Percentiles rank a stretch among this genome's conserved stretches.
Evolutionary conservation across 306 rosid genomes (phyloP).

Genomic region (Ochetophila trinervis): DNA sequence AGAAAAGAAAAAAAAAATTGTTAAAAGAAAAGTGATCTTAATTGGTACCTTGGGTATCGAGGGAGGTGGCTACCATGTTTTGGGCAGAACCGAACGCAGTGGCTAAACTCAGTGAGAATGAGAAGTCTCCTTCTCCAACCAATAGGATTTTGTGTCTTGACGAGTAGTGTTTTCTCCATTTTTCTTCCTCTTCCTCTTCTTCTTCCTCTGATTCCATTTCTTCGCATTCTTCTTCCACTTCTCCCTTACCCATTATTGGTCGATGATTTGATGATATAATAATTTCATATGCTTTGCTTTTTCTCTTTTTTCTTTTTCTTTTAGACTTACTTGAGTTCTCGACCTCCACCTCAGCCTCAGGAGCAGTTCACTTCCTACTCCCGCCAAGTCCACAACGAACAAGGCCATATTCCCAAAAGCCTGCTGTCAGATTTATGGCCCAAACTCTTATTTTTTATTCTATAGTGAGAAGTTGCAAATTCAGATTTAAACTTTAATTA

Average conservation of each 20-base stretch:
- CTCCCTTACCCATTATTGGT: slow-evolving; percentile 11
- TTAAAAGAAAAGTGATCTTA: background rate
- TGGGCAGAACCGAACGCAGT: slow-evolving; percentile 54
- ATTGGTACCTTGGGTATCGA: slow-evolving; percentile 57
- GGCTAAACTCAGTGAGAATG: slow-evolving; percentile 63
- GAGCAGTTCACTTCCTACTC: too few species aligned
- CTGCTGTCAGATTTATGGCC: too few species aligned
- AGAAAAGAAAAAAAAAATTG: background rate
- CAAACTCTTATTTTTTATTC: too few species aligned
- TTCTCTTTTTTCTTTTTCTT: background rate
- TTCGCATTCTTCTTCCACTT: background rate
- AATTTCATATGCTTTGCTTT: background rate
- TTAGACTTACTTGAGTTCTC: too few species aligned
- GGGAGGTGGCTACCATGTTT: slow-evolving; percentile 71
- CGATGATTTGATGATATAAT: too few species aligned
- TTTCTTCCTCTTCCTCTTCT: slow-evolving; percentile 28
- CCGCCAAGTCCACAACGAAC: too few species aligned
- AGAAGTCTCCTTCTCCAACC: slow-evolving; percentile 87
- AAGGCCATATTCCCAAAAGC: too few species aligned
- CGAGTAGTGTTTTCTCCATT: slow-evolving; percentile 73
- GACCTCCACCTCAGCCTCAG: too few species aligned
- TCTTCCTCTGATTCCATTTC: slow-evolving; percentile 8
- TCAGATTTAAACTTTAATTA: too few species aligned
- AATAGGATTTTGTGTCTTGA: slow-evolving; percentile 59
- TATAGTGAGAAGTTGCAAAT: too few species aligned